Percentiles rank a stretch among this genome's conserved stretches.
Evolutionary conservation across 139 green algal genomes (phyloP).

Genomic region (Coelastrella sp.): DNA sequence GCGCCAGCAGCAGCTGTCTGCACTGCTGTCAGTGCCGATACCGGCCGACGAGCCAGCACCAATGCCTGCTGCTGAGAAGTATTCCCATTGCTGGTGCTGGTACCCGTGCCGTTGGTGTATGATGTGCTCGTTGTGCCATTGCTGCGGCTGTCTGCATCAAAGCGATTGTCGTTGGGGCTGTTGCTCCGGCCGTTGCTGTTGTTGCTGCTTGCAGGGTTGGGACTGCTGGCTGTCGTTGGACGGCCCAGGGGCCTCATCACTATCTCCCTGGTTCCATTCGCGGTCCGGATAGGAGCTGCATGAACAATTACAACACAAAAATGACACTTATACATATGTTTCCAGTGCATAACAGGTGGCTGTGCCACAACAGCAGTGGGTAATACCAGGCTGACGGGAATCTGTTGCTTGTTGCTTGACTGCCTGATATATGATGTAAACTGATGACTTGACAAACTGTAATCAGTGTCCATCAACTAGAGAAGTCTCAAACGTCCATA

Average conservation of each 20-base stretch:
- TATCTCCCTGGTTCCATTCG: background rate
- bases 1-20: constrained; percentile 39
- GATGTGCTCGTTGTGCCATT: constrained; percentile 38
- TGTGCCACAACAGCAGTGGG: too few species aligned
- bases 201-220: too few species aligned
- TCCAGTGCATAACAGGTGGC: too few species aligned
- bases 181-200: background rate
- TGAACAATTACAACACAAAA: too few species aligned
- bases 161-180: constrained; percentile 10
- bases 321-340: too few species aligned
- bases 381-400: too few species aligned
- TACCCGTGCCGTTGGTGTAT: background rate
- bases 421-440: too few species aligned
- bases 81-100: constrained; percentile 41
- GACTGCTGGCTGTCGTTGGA: background rate
- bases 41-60: constrained; percentile 1
- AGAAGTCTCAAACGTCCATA: too few species aligned
- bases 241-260: constrained; percentile 26
- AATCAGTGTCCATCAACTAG: too few species aligned
- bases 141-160: constrained; percentile 38
- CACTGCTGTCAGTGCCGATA: constrained; percentile 19
- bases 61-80: background rate
- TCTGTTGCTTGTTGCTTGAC: too few species aligned
- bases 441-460: too few species aligned
- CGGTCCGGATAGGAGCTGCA: too few species aligned